A percentile compares a stretch with the other conserved stretches of the same genome.
phyloP scores from a whole-genome alignment of 2,329 filamentous ascomycete species.

The Diaporthe sp. region DNA sequence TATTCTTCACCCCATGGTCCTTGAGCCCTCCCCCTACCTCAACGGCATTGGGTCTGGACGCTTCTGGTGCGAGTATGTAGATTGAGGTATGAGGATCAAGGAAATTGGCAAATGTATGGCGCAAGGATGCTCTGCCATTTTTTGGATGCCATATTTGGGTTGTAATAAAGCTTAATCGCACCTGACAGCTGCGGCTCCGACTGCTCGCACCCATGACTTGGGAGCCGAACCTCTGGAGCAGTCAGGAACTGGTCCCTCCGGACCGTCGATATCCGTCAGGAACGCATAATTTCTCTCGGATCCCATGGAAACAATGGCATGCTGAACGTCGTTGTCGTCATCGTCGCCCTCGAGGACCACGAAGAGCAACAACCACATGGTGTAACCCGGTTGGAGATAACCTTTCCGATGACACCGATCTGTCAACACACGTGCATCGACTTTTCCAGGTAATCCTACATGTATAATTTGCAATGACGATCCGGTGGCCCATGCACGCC shows the following conservation, averaged over 20 bases:
- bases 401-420: constrained; percentile 83
- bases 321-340: constrained; percentile 87
- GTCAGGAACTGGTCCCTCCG: neutral
- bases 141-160: constrained; percentile 74
- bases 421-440: constrained; percentile 89
- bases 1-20: constrained; percentile 77
- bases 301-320: neutral
- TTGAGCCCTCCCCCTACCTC: constrained; percentile 83
- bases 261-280: neutral
- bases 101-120: constrained; percentile 81
- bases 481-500: constrained; percentile 91
- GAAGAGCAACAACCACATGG: constrained; percentile 93
- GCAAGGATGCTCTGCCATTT: constrained; percentile 74
- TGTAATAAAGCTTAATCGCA: constrained; percentile 26
- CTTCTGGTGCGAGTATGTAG: constrained; percentile 85
- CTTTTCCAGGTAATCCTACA: constrained; percentile 80
- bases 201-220: constrained; percentile 52
- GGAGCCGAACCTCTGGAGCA: constrained; percentile 40
- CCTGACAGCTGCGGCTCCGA: neutral
- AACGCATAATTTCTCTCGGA: neutral
- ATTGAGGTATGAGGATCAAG: constrained; percentile 72
- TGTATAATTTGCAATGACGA: constrained; percentile 70
- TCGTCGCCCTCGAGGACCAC: constrained; percentile 84
- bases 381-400: constrained; percentile 79
- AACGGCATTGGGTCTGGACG: constrained; percentile 90